Evolutionary conservation across 148 eudicot species (phyloP).

Genomic region (Dysphania ambrosioides): DNA sequence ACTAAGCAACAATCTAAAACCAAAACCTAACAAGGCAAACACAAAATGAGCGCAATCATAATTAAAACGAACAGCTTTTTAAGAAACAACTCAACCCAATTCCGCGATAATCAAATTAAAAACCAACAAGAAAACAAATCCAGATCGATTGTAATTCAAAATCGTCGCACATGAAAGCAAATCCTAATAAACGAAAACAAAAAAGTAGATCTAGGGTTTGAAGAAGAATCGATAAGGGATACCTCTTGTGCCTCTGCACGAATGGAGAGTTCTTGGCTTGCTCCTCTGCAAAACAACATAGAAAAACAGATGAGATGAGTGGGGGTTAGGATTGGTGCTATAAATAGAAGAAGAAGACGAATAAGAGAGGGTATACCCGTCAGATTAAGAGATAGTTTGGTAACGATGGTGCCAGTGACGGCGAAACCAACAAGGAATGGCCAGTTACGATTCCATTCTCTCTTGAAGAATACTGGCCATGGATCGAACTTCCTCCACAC

Average conservation of each 20-base stretch:
- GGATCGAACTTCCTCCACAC: slow-evolving; percentile 62
- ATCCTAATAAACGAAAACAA: background rate
- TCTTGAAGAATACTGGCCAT: slow-evolving; percentile 67
- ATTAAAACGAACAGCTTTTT: background rate
- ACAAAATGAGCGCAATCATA: background rate
- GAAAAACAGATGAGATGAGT: background rate
- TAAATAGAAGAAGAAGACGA: background rate
- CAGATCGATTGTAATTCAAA: background rate
- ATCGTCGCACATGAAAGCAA: background rate
- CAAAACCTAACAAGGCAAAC: background rate
- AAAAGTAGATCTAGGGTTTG: slow-evolving; percentile 28
- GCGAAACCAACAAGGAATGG: slow-evolving; percentile 19
- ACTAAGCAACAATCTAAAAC: background rate
- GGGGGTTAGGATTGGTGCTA: background rate
- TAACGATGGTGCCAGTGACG: slow-evolving; percentile 28
- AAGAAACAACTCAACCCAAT: background rate
- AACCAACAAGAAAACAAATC: background rate
- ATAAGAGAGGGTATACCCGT: slow-evolving; percentile 13
- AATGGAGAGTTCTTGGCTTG: slow-evolving; percentile 72
- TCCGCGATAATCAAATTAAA: background rate
- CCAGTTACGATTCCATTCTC: slow-evolving; percentile 69
- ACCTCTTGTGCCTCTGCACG: slow-evolving; percentile 77
- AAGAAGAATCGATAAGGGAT: background rate
- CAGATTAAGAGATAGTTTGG: slow-evolving; percentile 27
- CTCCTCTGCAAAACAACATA: slow-evolving; percentile 49